Evolutionary conservation across 2,329 filamentous ascomycete genomes (phyloP).

Genomic region (Aureobasidium musti): DNA sequence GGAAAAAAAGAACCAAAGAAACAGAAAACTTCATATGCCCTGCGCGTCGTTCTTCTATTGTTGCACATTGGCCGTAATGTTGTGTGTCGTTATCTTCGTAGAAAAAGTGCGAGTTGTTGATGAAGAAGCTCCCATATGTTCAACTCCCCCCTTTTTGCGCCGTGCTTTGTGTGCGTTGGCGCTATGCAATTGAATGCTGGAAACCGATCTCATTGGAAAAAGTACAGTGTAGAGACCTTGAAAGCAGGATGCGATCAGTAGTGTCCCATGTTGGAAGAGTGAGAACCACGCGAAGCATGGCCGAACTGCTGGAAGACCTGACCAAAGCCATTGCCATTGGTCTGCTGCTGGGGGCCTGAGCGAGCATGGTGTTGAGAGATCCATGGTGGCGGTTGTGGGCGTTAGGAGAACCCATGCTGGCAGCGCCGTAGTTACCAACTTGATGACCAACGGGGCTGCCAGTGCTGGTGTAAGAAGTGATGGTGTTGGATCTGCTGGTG

Average conservation of each 20-base stretch:
- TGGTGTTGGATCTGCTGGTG: constrained; percentile 14
- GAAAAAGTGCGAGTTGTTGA: neutral
- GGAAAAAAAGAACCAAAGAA: constrained; percentile 4
- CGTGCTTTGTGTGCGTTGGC: neutral
- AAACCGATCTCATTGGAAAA: constrained; percentile 1
- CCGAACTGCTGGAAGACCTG: constrained; percentile 15
- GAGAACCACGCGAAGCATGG: constrained; percentile 15
- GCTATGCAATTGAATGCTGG: constrained; percentile 7
- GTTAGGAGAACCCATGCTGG: constrained; percentile 26
- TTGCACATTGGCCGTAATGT: constrained; percentile 16
- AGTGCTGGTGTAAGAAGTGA: constrained; percentile 18
- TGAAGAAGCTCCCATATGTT: constrained; percentile 11
- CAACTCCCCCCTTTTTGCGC: constrained; percentile 9
- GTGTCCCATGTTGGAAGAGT: constrained; percentile 21
- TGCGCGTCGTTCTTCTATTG: constrained; percentile 19
- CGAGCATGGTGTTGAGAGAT: constrained; percentile 27
- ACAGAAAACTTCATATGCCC: constrained; percentile 15
- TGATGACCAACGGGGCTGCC: constrained; percentile 3
- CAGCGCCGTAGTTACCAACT: constrained; percentile 5
- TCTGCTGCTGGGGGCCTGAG: constrained; percentile 18
- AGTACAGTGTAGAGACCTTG: constrained; percentile 1
- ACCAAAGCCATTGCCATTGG: constrained; percentile 23
- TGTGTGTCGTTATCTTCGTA: constrained; percentile 28
- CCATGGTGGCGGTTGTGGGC: constrained; percentile 14
- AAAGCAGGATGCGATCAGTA: constrained; percentile 22